These are phyloP conservation scores for Pichia kudriavzevii DNA, from an alignment of 1,139 yeast genomes.

Conservation along the genomic window DNA sequence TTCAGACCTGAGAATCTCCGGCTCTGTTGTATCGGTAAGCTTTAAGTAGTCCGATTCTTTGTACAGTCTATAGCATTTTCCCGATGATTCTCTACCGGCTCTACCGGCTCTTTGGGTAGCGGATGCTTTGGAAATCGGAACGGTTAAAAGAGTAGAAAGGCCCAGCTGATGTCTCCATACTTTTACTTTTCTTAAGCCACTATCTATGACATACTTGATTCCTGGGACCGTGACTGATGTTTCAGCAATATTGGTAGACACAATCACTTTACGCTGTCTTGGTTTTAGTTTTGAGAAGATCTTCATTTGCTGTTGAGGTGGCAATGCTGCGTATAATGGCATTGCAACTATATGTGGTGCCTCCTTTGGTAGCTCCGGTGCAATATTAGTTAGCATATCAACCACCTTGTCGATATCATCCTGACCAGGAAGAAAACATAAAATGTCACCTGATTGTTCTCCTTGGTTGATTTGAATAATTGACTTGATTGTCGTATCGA, in stretches of 20 bases:
- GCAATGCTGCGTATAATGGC: slow-evolving; percentile 89
- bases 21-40: slow-evolving; percentile 75
- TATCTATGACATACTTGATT: slow-evolving; percentile 86
- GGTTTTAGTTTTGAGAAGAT: slow-evolving; percentile 59
- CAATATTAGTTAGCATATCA: slow-evolving; percentile 48
- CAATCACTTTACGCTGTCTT: slow-evolving; percentile 69
- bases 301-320: slow-evolving; percentile 73
- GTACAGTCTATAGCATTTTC: slow-evolving; percentile 81
- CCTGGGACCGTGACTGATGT: slow-evolving; percentile 96
- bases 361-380: slow-evolving; percentile 61
- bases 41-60: slow-evolving; percentile 60
- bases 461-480: slow-evolving; percentile 71
- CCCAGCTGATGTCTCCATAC: slow-evolving; percentile 94
- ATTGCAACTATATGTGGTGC: slow-evolving; percentile 71
- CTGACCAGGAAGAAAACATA: slow-evolving; percentile 91
- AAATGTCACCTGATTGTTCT: slow-evolving; percentile 79
- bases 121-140: slow-evolving; percentile 89
- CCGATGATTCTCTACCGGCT: slow-evolving; percentile 95
- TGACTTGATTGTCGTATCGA: slow-evolving; percentile 69
- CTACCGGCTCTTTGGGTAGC: slow-evolving; percentile 96
- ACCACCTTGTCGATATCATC: slow-evolving; percentile 92
- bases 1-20: slow-evolving; percentile 85
- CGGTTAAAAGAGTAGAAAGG: slow-evolving; percentile 79
- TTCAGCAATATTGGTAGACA: slow-evolving; percentile 95
- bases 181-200: slow-evolving; percentile 86